Percentiles rank a stretch among this genome's conserved stretches.
Conservation (phyloP, 495 filamentous ascomycete species). For the Tuber melanosporum region DNA sequence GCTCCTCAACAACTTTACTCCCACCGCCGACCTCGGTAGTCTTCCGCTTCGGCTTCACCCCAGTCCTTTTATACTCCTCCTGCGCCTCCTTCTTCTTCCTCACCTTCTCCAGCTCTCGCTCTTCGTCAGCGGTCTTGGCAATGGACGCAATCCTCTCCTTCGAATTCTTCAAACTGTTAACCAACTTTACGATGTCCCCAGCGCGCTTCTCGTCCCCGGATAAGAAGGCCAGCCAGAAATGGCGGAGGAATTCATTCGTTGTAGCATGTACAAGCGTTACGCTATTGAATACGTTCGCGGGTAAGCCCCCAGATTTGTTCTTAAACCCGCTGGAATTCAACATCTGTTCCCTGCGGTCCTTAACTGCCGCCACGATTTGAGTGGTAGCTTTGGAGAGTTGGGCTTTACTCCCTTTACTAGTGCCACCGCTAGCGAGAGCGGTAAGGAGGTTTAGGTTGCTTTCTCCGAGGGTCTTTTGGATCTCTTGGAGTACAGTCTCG, state of each 20-base stretch:
- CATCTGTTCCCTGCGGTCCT: constrained; percentile 51
- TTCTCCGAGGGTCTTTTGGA: constrained; percentile 58
- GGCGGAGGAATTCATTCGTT: constrained; percentile 85
- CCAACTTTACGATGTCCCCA: constrained; percentile 64
- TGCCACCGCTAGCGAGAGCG: constrained; percentile 59
- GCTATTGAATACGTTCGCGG: constrained; percentile 59
- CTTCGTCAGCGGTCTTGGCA: constrained; percentile 68
- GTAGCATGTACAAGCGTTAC: constrained; percentile 83
- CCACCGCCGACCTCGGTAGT: constrained; percentile 64
- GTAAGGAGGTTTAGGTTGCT: constrained; percentile 55
- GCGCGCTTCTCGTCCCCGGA: constrained; percentile 75
- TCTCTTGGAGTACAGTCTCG: constrained; percentile 54
- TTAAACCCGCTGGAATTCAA: constrained; percentile 43
- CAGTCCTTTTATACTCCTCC: constrained; percentile 61
- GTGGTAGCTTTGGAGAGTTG: constrained; percentile 45
- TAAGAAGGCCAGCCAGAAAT: constrained; percentile 87
- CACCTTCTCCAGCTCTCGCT: constrained; percentile 55
- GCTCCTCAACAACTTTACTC: constrained; percentile 61
- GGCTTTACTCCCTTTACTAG: constrained; percentile 46
- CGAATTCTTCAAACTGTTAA: constrained; percentile 68
- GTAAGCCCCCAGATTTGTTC: constrained; percentile 52
- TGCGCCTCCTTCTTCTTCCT: constrained; percentile 60
- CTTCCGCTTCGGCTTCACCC: constrained; percentile 60
- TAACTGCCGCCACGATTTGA: constrained; percentile 48
- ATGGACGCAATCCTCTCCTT: constrained; percentile 76